Evolutionary conservation across 768 basidiomycete species (phyloP).

Genomic region (Flagelloscypha sp.): DNA sequence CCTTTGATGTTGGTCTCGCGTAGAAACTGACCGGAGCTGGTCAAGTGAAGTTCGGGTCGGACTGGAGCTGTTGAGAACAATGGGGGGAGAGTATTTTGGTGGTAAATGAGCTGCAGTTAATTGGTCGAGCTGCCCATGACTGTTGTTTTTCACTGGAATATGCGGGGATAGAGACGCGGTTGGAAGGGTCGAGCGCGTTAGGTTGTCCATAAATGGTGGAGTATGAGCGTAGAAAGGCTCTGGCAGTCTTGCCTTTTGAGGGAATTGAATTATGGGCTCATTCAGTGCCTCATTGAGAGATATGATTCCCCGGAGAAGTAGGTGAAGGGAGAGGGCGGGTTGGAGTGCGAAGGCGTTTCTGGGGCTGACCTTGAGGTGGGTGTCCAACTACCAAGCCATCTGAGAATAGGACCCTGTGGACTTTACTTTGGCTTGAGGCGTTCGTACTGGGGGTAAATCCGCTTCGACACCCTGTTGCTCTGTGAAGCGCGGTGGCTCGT

Average conservation of each 20-base stretch:
- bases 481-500: too few species aligned
- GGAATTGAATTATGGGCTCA: slow-evolving; percentile 26
- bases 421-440: too few species aligned
- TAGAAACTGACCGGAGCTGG: slow-evolving; percentile 41
- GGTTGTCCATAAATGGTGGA: slow-evolving; percentile 44
- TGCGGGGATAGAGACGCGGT: slow-evolving; percentile 47
- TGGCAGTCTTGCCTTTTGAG: slow-evolving; percentile 36
- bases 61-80: slow-evolving; percentile 31
- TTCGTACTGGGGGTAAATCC: too few species aligned
- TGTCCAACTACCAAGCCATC: too few species aligned
- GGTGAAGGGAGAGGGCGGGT: too few species aligned
- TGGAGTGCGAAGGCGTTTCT: too few species aligned
- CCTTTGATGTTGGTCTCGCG: slow-evolving; percentile 21
- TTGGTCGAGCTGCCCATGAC: slow-evolving; percentile 5
- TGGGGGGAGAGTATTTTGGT: slow-evolving; percentile 19
- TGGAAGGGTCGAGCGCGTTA: slow-evolving; percentile 56
- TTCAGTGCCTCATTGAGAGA: slow-evolving; percentile 39
- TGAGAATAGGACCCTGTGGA: too few species aligned
- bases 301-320: too few species aligned
- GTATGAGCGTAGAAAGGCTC: slow-evolving; percentile 29
- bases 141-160: slow-evolving; percentile 4
- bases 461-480: too few species aligned
- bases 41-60: slow-evolving; percentile 48
- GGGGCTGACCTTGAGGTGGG: too few species aligned
- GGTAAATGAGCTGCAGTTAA: slow-evolving; percentile 8